Conservation (phyloP, 805 yeast species). For the Suhomyces sp. region DNA sequence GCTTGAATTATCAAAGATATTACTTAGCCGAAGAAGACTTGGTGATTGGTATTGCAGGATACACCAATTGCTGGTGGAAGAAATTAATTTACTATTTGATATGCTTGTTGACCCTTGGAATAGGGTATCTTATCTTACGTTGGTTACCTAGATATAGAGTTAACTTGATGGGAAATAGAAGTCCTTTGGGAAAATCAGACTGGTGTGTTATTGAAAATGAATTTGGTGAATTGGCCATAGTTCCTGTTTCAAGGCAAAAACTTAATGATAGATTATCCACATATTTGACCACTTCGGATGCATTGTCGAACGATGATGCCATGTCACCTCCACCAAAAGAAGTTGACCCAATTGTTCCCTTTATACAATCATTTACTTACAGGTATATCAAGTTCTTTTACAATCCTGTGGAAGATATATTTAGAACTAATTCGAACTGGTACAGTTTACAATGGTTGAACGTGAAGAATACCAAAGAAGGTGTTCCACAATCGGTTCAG, state of each 20-base stretch:
- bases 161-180: conserved; percentile 58
- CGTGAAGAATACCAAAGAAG: conserved; percentile 54
- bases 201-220: conserved; percentile 95
- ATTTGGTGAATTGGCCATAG: conserved; percentile 76
- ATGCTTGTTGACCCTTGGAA: conserved; percentile 64
- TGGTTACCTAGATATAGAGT: conserved; percentile 86
- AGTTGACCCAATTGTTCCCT: conserved; percentile 66
- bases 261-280: conserved; percentile 73
- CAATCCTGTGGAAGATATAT: conserved; percentile 84
- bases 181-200: conserved; percentile 78
- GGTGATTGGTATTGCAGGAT: conserved; percentile 93
- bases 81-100: conserved; percentile 49
- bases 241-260: conserved; percentile 55
- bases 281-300: conserved; percentile 43
- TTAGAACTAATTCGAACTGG: conserved; percentile 85
- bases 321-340: conserved; percentile 25
- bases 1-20: conserved; percentile 66
- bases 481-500: conserved; percentile 66
- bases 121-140: conserved; percentile 68
- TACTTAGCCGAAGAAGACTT: conserved; percentile 95
- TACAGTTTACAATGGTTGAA: conserved; percentile 75
- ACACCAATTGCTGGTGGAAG: conserved; percentile 52
- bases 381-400: conserved; percentile 81
- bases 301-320: conserved; percentile 25
- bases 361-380: conserved; percentile 70